Base-by-base conservation (phyloP, 192 early-diverging fungal genomes). In the Podila verticillata region DNA sequence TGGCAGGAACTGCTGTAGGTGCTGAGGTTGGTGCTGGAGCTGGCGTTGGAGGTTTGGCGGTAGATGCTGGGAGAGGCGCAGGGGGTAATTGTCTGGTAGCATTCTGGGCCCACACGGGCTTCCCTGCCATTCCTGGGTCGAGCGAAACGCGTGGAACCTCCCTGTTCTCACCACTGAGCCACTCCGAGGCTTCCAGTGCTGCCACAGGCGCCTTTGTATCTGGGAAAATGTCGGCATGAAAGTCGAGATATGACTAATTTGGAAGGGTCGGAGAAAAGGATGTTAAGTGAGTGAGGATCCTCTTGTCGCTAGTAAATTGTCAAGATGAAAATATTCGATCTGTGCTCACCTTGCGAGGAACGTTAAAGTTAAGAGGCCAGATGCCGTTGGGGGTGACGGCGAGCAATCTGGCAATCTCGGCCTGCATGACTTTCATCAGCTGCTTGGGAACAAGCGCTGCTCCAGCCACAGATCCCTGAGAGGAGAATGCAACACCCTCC, bases 181-280 rank as follows among this genome's bases (percentile, higher is more conserved):
- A 96, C 26, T 90, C 87, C 1, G 71, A 84, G 34, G 83, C 85
- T 5, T 90, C 81, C 48, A 91, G 71, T 4, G 85, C 85, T 19
- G 90, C 84, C 8, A 61, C 85, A 19, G 39, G 72, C 67, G 63
- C 87, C 31, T 91, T 88, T 17, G 96, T 95, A 20, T 95, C 93
- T 24, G 96, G 96, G 70, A 92, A 98, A 17, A 98, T 72, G 57
- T 98, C 96, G 15, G 80, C 71, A 69, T 96, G 93, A 66, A 95
- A 98, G 62, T 95, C 95, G 15, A 93, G 83, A 67, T 95, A 93
- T 29, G 87, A 85, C 81, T 92, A 73, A 22, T 83, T 6, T 19
- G 36, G 19, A 26, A 29, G 32, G 34, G 17, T 54, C 51, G 49
- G 7, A 44, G 10, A 15, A 7, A 44, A 44, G 3, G 32, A n/a